Evolutionary conservation across 192 early-diverging fungal genomes (phyloP).

Genomic region (Spinellus fusiger): DNA sequence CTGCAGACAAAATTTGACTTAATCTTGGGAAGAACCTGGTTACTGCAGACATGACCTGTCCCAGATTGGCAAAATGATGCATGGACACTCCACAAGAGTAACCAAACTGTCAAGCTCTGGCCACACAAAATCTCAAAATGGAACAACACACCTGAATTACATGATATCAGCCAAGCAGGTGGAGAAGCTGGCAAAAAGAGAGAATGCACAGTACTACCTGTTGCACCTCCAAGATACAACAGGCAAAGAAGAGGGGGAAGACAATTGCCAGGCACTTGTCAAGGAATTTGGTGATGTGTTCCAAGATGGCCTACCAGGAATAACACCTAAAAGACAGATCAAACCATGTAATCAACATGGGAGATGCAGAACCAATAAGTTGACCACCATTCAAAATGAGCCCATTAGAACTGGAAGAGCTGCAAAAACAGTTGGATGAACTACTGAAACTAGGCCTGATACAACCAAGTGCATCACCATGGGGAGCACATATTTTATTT

Average conservation of each 20-base stretch:
- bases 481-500: conserved; percentile 38
- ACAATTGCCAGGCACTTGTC: background rate
- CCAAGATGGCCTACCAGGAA: background rate
- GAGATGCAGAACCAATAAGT: background rate
- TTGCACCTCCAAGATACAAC: background rate
- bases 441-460: conserved; percentile 27
- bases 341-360: conserved; percentile 8
- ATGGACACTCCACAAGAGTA: background rate
- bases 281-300: conserved; percentile 1
- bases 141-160: background rate
- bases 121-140: background rate
- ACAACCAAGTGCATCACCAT: conserved; percentile 27
- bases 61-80: background rate
- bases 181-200: background rate
- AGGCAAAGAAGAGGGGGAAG: background rate
- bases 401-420: conserved; percentile 25
- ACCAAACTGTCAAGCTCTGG: background rate
- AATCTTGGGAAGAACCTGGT: background rate
- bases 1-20: conserved; percentile 5
- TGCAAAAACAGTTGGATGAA: conserved; percentile 16
- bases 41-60: background rate
- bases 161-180: background rate
- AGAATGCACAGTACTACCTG: background rate
- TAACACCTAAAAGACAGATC: background rate
- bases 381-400: conserved; percentile 1